Conservation (phyloP, 208 protist genomes). For the Blastocrithidia nonstop region DNA sequence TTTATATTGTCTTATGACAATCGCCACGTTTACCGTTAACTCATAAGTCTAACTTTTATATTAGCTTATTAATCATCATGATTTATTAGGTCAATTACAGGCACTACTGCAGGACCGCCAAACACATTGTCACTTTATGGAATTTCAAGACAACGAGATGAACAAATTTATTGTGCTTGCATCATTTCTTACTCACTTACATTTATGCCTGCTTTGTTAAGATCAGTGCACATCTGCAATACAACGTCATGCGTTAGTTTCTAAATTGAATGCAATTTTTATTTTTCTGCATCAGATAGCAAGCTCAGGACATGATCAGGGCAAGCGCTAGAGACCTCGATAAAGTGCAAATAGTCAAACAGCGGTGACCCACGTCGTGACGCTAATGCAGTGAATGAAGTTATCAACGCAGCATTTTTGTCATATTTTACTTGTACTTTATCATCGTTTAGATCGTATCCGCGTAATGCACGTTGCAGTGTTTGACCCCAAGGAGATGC, state of each 20-base stretch:
- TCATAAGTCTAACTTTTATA: conserved; percentile 18
- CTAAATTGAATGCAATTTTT: conserved; percentile 14
- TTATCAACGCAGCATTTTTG: conserved; percentile 30
- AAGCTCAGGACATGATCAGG: conserved; percentile 2
- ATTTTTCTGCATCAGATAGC: conserved; percentile 7
- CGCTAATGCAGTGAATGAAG: conserved; percentile 34
- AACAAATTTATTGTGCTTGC: conserved; percentile 30
- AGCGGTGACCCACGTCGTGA: conserved; percentile 18
- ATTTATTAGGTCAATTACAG: conserved; percentile 66
- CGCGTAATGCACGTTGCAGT: conserved; percentile 13
- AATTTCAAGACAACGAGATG: conserved; percentile 57
- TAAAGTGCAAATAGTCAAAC: conserved; percentile 24
- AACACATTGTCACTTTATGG: conserved; percentile 33
- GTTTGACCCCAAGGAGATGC: conserved; percentile 31
- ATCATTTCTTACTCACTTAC: conserved; percentile 14
- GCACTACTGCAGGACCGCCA: conserved; percentile 59
- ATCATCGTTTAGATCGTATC: conserved; percentile 12
- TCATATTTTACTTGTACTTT: conserved; percentile 26
- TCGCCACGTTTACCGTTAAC: conserved; percentile 3
- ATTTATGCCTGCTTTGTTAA: conserved; percentile 5
- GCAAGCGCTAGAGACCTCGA: conserved; percentile 9
- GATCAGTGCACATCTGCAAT: conserved; percentile 7
- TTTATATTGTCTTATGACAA: conserved; percentile 6
- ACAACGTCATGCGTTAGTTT: conserved; percentile 12
- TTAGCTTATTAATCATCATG: conserved; percentile 28